phyloP scores from a whole-genome alignment of 108 stramenopile species.

The Cyclotella cryptica region DNA sequence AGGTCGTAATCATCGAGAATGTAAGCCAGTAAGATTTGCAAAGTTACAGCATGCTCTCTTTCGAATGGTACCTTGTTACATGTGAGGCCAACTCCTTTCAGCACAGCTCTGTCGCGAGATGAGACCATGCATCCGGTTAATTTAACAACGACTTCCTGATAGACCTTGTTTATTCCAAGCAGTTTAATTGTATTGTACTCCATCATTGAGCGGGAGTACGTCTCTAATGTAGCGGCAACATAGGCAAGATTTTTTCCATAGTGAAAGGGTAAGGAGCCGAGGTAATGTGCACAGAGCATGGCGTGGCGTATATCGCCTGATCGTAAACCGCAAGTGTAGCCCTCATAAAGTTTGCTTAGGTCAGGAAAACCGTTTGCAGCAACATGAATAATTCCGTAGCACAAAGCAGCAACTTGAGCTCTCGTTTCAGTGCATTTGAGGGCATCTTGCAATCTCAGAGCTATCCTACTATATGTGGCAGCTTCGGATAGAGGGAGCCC shows the following conservation, averaged over 20 bases:
- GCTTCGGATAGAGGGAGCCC: constrained; percentile 5
- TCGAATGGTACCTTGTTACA: background rate
- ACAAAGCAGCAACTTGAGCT: background rate
- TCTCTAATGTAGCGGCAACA: background rate
- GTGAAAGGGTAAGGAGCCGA: background rate
- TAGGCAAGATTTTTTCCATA: background rate
- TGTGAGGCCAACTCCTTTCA: background rate
- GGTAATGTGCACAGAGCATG: constrained; percentile 1
- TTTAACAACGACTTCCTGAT: background rate
- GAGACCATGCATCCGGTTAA: background rate
- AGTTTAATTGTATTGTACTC: background rate
- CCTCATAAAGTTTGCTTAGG: constrained; percentile 3
- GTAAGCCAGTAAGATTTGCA: background rate
- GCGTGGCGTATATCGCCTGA: constrained; percentile 10
- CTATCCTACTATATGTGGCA: constrained; percentile 1
- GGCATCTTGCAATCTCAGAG: background rate
- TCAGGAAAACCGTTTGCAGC: background rate
- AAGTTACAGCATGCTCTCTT: background rate
- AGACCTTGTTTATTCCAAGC: background rate
- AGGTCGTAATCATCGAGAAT: constrained; percentile 3
- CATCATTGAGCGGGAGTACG: background rate
- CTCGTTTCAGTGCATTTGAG: background rate
- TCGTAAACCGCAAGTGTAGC: background rate
- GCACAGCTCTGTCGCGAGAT: background rate
- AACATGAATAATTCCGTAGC: background rate